Evolutionary conservation across 805 yeast species (phyloP).

Genomic region (Metschnikowia santaceciliae): DNA sequence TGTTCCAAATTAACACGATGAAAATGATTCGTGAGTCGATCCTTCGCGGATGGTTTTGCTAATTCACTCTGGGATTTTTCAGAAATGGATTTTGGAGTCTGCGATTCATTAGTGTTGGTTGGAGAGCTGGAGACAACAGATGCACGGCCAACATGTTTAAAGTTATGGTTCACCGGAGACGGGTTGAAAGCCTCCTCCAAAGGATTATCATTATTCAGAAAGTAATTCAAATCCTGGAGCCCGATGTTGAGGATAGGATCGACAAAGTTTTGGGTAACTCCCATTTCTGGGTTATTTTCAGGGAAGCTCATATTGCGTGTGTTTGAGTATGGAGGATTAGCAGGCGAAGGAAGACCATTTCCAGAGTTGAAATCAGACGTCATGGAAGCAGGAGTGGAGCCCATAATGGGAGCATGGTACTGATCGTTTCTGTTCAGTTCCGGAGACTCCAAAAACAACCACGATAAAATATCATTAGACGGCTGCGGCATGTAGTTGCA

Average conservation of each 20-base stretch:
- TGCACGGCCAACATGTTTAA: background rate
- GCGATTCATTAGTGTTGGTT: conserved; percentile 25
- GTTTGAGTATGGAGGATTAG: background rate
- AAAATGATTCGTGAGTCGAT: conserved; percentile 18
- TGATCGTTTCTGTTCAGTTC: background rate
- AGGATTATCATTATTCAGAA: conserved; percentile 36
- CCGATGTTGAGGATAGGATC: conserved; percentile 20
- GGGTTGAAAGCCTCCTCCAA: conserved; percentile 31
- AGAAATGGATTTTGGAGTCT: conserved; percentile 15
- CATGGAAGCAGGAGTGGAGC: background rate
- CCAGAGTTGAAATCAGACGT: background rate
- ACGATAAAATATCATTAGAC: conserved; percentile 37
- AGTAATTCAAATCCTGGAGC: conserved; percentile 36
- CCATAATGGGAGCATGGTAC: background rate
- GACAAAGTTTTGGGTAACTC: conserved; percentile 1
- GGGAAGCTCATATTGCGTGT: background rate
- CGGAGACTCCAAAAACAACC: conserved; percentile 24
- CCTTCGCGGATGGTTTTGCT: conserved; percentile 6
- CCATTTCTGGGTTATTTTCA: background rate
- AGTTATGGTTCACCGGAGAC: conserved; percentile 2
- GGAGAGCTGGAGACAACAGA: conserved; percentile 34
- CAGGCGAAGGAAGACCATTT: background rate
- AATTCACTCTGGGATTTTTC: conserved; percentile 9
- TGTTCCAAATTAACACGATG: conserved; percentile 21
- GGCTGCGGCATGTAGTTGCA: conserved; percentile 19